These are phyloP conservation scores for Gardenia jasminoides DNA, from an alignment of 257 asterid species.

Conservation along the genomic window DNA sequence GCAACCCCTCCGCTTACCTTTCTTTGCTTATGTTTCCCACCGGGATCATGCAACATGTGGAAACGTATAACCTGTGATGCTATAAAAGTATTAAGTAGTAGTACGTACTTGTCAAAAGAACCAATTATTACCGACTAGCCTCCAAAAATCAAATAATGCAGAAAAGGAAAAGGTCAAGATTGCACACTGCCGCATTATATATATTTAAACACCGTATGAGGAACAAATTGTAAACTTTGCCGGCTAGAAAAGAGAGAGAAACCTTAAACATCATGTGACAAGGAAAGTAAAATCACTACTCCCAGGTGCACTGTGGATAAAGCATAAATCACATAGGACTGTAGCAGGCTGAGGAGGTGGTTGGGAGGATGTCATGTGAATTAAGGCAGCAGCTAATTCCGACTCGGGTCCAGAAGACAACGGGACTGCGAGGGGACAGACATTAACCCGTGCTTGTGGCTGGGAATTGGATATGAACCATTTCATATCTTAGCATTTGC, in stretches of 20 bases:
- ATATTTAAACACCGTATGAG: neutral
- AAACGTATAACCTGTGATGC: neutral
- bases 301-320: no score
- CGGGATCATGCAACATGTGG: neutral
- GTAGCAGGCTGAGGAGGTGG: neutral
- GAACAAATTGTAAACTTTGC: neutral
- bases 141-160: neutral
- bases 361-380: neutral
- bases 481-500: no score
- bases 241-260: neutral
- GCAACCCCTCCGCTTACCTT: neutral
- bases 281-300: neutral
- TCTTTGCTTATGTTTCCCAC: neutral
- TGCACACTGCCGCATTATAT: neutral
- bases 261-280: neutral
- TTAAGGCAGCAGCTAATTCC: neutral
- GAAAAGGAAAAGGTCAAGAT: conserved; percentile 1
- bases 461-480: no score
- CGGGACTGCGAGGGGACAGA: no score
- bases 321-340: neutral
- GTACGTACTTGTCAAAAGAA: neutral
- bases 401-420: neutral
- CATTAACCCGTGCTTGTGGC: no score
- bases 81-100: neutral
- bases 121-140: neutral